phyloP scores from a whole-genome alignment of 2,329 filamentous ascomycete genomes.

The Colletotrichum cordylinicola region DNA sequence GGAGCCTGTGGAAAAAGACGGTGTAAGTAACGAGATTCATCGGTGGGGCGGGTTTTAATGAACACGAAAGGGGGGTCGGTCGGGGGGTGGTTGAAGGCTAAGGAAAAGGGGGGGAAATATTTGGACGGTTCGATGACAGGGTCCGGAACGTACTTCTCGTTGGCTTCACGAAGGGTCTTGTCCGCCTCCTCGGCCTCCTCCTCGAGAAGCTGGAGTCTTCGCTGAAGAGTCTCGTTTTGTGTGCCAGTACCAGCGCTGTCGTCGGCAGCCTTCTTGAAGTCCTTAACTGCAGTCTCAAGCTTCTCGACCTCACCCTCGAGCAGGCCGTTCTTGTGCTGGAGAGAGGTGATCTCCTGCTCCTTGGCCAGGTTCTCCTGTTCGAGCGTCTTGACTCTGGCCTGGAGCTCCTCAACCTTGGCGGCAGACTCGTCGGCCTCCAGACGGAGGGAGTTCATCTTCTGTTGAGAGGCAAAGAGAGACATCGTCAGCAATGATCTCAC shows the following conservation, averaged over 20 bases:
- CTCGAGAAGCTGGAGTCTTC: conserved; percentile 94
- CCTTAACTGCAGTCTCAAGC: conserved; percentile 82
- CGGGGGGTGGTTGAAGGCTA: neutral
- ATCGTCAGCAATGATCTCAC: conserved; percentile 20
- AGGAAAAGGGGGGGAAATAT: conserved; percentile 5
- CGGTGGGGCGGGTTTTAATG: conserved; percentile 15
- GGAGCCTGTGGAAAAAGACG: conserved; percentile 68
- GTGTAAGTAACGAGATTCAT: conserved; percentile 21
- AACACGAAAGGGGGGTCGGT: neutral
- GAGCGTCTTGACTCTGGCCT: conserved; percentile 83
- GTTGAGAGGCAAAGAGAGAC: conserved; percentile 10
- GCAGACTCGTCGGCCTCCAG: conserved; percentile 88
- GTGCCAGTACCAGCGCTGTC: conserved; percentile 83
- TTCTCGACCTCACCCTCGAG: conserved; percentile 93
- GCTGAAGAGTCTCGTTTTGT: conserved; percentile 89
- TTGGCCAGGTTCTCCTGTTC: conserved; percentile 96
- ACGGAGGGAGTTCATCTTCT: conserved; percentile 97
- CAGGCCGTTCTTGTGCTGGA: conserved; percentile 92
- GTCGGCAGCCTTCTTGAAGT: conserved; percentile 85
- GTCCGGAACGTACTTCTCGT: conserved; percentile 83
- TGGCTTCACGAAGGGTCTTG: conserved; percentile 94
- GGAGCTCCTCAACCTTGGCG: conserved; percentile 84
- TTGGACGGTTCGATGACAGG: conserved; percentile 1
- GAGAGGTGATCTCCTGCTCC: conserved; percentile 97
- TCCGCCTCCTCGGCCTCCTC: conserved; percentile 97